Base-by-base conservation (phyloP, 768 basidiomycete species). In the Amanita subjunquillea region DNA sequence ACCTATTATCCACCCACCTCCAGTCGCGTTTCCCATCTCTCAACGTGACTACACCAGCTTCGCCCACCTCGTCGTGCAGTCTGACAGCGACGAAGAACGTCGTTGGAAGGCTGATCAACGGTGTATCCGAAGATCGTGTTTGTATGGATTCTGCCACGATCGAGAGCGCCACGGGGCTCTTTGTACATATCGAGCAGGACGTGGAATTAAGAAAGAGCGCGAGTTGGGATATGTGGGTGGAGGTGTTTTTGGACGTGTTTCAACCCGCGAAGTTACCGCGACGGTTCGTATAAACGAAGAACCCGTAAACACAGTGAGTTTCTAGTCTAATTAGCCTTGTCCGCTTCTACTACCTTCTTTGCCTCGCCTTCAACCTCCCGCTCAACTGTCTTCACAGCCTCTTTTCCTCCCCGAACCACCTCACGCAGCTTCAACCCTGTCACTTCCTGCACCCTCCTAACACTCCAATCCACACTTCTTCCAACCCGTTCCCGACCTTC, bases 361-460 rank as follows among this genome's bases (percentile, higher is more conserved):
- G 50, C 60, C 38, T 54, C 61, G 38, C 59, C 58, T 50, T 69
- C 69, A 15, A 67, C 60, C 43, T 59, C 56, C 29, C 63, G 59
- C 30, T 61, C 63, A 38, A 57, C 63, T 10, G 15, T 55, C 55
- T 65, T 62, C 7, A 58, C 59, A 17, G 36, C 48, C 54, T 7
- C 58, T 53, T 50, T 60, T 56, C 2, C 68, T 60, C 72, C 70
- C 72, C 12, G 78, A 79, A 13, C 85, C 61, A 6, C 76, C 64
- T 83, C 82, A 36, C 72, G 69, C 42, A 93, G 59, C 68, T 83
- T 87, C 62, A 94, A 62, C 0, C 91, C 91, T 2, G 90, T 91
- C 29, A 67, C 61, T 51, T 79, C 74, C 70, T 91, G 85, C 12
- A 87, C 66, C 52, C 69, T 74, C 15, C 75, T 74, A 39, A 85